phyloP scores from a whole-genome alignment of 2,329 filamentous ascomycete species.

The Fusarium cyanostomum region DNA sequence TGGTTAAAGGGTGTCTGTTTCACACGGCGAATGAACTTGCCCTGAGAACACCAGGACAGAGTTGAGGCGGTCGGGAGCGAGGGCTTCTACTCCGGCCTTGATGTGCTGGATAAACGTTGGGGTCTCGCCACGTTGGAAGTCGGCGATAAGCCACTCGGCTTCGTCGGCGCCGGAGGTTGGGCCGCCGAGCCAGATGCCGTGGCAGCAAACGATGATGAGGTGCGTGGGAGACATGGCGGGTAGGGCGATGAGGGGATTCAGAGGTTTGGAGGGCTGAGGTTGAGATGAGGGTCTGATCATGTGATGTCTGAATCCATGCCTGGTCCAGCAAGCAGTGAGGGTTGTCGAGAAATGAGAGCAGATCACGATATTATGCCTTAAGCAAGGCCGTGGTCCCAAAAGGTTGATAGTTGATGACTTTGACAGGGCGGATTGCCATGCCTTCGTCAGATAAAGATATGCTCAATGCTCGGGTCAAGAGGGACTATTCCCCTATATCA shows the following conservation, averaged over 20 bases:
- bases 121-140: constrained; percentile 81
- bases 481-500: constrained; percentile 11
- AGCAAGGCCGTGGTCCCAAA: background rate
- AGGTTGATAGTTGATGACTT: background rate
- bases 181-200: constrained; percentile 78
- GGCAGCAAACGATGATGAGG: constrained; percentile 84
- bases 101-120: constrained; percentile 83
- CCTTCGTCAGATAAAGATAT: background rate
- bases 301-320: constrained; percentile 30
- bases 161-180: constrained; percentile 62
- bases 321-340: background rate
- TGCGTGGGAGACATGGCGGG: constrained; percentile 52
- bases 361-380: background rate
- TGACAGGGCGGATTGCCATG: background rate
- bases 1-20: rapidly evolving
- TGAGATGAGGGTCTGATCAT: constrained; percentile 40
- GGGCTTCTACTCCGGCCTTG: constrained; percentile 66
- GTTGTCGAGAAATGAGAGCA: background rate
- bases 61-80: constrained; percentile 55
- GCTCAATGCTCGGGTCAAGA: constrained; percentile 13
- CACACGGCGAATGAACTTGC: constrained; percentile 50
- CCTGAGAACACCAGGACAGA: constrained; percentile 77
- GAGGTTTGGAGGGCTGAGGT: background rate
- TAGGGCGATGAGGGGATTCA: constrained; percentile 29
- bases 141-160: constrained; percentile 76